Evolutionary conservation across 768 basidiomycete genomes (phyloP).

Genomic region (Gloeophyllum trabeum): DNA sequence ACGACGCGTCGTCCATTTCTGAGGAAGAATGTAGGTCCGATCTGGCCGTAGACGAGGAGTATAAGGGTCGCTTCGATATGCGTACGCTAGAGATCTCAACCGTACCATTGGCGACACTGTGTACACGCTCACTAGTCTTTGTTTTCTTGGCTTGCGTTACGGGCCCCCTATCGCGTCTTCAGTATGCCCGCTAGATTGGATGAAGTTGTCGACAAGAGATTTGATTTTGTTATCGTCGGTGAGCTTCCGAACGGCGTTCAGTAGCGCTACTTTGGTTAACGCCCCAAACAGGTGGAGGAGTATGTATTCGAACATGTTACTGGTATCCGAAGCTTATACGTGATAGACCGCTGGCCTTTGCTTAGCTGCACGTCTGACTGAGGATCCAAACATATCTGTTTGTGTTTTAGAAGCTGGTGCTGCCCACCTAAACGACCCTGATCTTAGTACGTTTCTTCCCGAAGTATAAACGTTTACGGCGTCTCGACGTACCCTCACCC

Average conservation of each 20-base stretch:
- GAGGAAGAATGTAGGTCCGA: no score
- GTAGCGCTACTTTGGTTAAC: background rate
- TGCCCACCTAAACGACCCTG: slow-evolving; percentile 1
- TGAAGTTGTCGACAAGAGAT: background rate
- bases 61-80: no score
- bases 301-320: background rate
- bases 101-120: no score
- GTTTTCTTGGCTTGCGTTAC: no score
- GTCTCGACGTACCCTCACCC: background rate
- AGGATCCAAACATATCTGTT: slow-evolving; percentile 25
- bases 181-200: background rate
- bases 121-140: no score
- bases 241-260: no score
- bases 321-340: background rate
- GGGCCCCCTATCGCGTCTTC: no score
- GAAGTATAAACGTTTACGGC: background rate
- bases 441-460: background rate
- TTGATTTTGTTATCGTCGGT: background rate
- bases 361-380: slow-evolving; percentile 28
- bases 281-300: background rate
- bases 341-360: slow-evolving; percentile 23
- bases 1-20: no score
- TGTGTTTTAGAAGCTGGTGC: slow-evolving; percentile 29
- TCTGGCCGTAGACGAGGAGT: no score
- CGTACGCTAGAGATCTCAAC: no score